Evolutionary conservation across 768 basidiomycete genomes (phyloP).

Genomic region (Suillus decipiens): DNA sequence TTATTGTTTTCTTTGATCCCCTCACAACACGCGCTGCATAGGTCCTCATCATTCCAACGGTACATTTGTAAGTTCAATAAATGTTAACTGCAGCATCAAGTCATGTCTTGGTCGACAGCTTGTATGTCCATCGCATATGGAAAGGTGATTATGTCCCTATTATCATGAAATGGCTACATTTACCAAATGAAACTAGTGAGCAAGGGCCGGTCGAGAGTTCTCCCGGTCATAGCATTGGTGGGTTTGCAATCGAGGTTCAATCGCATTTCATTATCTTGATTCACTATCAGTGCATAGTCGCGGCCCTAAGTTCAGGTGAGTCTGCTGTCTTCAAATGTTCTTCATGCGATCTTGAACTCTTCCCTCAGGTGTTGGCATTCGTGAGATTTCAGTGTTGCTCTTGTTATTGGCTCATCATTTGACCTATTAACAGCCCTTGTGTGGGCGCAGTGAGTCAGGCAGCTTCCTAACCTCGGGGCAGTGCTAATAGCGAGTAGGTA

Average conservation of each 20-base stretch:
- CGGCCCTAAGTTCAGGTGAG: background rate
- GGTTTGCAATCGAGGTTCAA: background rate
- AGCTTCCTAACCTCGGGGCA: background rate
- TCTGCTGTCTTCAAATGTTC: background rate
- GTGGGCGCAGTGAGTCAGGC: background rate
- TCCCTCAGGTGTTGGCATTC: background rate
- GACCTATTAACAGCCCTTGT: background rate
- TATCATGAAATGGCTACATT: background rate
- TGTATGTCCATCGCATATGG: conserved; percentile 3
- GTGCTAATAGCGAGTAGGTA: background rate
- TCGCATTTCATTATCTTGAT: background rate
- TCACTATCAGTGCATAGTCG: background rate
- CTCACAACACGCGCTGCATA: background rate
- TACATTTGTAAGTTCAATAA: background rate
- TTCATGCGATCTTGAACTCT: background rate
- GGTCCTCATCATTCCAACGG: background rate
- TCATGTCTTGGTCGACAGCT: background rate
- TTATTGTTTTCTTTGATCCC: background rate
- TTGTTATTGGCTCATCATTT: background rate
- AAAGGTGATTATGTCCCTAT: background rate
- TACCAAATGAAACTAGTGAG: background rate
- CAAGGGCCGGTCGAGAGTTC: background rate
- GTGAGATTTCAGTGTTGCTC: background rate
- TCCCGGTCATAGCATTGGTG: background rate
- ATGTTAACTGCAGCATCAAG: background rate